Conservation (phyloP, 768 basidiomycete genomes). For the Cubamyces sp. region DNA sequence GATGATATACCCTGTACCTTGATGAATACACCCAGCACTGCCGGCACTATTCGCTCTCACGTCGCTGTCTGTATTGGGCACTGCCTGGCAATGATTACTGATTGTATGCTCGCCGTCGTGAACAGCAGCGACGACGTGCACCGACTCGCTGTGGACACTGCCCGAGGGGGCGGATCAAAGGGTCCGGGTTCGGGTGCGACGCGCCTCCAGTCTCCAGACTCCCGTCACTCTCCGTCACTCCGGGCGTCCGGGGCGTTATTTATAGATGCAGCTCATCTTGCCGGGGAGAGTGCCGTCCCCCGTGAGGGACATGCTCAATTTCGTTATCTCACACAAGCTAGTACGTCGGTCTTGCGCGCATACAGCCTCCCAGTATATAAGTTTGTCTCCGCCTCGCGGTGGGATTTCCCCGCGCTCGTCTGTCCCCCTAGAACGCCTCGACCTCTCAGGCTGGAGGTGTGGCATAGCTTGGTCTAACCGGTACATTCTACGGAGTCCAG, state of each 20-base stretch:
- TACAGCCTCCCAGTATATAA: slow-evolving; percentile 3
- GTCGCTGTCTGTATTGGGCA: not conserved
- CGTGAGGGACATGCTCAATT: not conserved
- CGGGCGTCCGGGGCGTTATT: not conserved
- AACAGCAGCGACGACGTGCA: not conserved
- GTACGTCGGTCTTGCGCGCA: not conserved
- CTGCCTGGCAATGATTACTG: not conserved
- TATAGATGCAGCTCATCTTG: not conserved
- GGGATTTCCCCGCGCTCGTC: not conserved
- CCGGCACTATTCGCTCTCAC: not conserved
- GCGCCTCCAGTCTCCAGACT: not conserved
- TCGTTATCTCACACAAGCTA: not conserved
- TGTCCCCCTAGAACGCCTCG: not conserved
- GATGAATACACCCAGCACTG: not conserved
- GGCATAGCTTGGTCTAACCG: not conserved
- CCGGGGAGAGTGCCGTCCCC: not conserved
- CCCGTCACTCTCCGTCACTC: not conserved
- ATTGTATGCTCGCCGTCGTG: not conserved
- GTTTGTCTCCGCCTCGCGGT: not conserved
- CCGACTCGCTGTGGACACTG: too few species aligned
- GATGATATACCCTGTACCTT: not conserved
- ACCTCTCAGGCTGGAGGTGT: not conserved
- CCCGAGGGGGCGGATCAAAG: too few species aligned
- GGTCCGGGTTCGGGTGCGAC: too few species aligned
- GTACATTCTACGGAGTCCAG: too few species aligned